phyloP scores from a whole-genome alignment of 495 filamentous ascomycete species.

The Talaromyces thailandensis region DNA sequence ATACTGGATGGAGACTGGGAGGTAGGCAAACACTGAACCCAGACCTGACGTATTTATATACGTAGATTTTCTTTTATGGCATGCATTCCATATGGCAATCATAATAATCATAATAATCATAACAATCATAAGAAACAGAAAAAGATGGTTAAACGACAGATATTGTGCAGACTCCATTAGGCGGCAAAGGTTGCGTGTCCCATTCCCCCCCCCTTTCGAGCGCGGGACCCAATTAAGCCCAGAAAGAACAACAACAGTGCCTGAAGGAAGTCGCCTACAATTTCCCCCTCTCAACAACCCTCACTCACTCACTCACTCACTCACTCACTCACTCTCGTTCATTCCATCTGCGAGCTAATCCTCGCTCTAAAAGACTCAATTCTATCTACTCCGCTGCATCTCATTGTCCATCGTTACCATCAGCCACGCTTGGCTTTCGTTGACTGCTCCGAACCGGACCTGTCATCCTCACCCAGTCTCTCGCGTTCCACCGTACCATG shows the following conservation, averaged over 20 bases:
- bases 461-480: background rate
- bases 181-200: conserved; percentile 2
- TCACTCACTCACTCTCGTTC: background rate
- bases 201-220: background rate
- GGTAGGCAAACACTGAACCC: background rate
- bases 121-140: background rate
- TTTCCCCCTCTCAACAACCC: background rate
- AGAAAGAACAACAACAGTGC: background rate
- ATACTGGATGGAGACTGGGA: background rate
- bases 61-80: background rate
- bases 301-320: background rate
- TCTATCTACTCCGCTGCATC: background rate
- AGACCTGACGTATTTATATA: background rate
- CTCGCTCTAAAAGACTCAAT: background rate
- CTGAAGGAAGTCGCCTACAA: background rate
- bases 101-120: background rate
- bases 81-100: background rate
- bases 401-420: background rate
- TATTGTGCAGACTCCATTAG: background rate
- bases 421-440: background rate
- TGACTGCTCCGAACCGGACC: background rate
- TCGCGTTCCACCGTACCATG: conserved; percentile 16
- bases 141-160: too few species aligned
- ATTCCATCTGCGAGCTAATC: background rate
- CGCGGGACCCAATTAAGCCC: background rate